Evolutionary conservation across 305 asterid genomes (phyloP), one percentile per base, ranked within the genome.

Genomic region (Fraxinus albicans): DNA sequence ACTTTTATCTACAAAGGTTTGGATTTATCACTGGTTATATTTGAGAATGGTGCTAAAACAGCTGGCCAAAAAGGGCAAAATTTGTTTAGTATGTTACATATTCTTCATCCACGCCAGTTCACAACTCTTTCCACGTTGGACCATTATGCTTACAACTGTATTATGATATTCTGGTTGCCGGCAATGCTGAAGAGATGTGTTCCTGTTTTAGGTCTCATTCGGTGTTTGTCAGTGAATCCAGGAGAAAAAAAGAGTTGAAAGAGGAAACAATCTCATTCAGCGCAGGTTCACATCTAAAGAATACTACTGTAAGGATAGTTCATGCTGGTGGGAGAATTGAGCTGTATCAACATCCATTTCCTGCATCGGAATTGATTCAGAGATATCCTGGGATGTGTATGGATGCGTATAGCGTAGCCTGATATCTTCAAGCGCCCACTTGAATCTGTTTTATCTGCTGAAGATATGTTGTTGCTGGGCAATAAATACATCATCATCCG

Each of bases 261-360:
- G 88, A 86, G 65, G 86, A 72, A 44, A 80, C 84, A 7, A 17
- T 76, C 29, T 86, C 91, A 58, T 79, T 84, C 69, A 84, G 86
- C 5, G 69, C 67, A 67, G 86, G 93, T 81, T 40, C 79, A 77
- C 90, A 88, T 12, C 73, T 89, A n/a, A 91, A 86, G 84, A 91
- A 90, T 75, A 60, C 77, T n/a, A 80, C 87, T 15, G 93, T 92
- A 42, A 81, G 91, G 75, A 81, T 92, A 84, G 91, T 93, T 85
- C 96, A 89, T 78, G 89, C 93, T 2, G 95, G 98, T 13, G 96
- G 98, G 47, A 83, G 85, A 38, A 85, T 88, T 58, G 98, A 95
- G 83, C 83, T 90, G 82, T 92, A 90, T 60, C 85, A 79, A 1
- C 82, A 80, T 80, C 82, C 93, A 35, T 80, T 92, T 81, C 89